These are phyloP conservation scores for Globisporangium paroecandrum DNA, from an alignment of 352 stramenopile genomes.

Conservation along the genomic window DNA sequence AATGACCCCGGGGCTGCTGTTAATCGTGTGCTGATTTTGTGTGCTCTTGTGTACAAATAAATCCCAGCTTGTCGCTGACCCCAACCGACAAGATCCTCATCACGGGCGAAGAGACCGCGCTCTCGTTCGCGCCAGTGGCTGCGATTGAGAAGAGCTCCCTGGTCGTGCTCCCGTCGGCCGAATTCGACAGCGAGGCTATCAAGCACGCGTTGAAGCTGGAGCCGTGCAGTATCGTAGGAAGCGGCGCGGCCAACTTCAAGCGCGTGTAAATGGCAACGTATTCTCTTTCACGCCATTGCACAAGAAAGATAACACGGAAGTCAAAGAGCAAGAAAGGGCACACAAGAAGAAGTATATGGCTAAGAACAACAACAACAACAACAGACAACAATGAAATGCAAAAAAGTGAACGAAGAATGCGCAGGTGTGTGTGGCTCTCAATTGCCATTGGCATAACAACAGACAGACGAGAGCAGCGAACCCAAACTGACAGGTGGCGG, in stretches of 20 bases:
- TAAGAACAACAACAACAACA: slow-evolving; percentile 2
- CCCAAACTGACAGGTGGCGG: background rate
- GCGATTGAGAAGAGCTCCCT: slow-evolving; percentile 71
- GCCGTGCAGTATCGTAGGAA: slow-evolving; percentile 73
- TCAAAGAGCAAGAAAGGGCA: background rate
- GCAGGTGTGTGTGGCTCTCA: background rate
- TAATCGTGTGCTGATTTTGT: background rate
- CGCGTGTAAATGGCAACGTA: slow-evolving; percentile 48
- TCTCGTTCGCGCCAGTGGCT: slow-evolving; percentile 72
- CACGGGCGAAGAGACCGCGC: slow-evolving; percentile 56
- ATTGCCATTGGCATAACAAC: background rate
- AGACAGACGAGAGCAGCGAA: background rate
- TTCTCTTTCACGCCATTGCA: background rate
- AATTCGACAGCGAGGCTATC: slow-evolving; percentile 64
- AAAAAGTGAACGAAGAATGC: background rate
- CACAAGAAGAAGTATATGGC: slow-evolving; percentile 12
- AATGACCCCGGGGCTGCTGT: background rate
- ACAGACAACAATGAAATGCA: slow-evolving; percentile 6
- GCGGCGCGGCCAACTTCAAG: slow-evolving; percentile 75
- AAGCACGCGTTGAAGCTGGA: slow-evolving; percentile 77
- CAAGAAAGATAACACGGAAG: background rate
- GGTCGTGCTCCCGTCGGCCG: slow-evolving; percentile 73
- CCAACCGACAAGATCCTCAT: slow-evolving; percentile 81
- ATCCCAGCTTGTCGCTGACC: slow-evolving; percentile 59
- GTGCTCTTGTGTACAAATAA: background rate